Evolutionary conservation across 495 filamentous ascomycete species (phyloP), one percentile per base, ranked within the genome.

Genomic region (Hyaloscypha variabilis): DNA sequence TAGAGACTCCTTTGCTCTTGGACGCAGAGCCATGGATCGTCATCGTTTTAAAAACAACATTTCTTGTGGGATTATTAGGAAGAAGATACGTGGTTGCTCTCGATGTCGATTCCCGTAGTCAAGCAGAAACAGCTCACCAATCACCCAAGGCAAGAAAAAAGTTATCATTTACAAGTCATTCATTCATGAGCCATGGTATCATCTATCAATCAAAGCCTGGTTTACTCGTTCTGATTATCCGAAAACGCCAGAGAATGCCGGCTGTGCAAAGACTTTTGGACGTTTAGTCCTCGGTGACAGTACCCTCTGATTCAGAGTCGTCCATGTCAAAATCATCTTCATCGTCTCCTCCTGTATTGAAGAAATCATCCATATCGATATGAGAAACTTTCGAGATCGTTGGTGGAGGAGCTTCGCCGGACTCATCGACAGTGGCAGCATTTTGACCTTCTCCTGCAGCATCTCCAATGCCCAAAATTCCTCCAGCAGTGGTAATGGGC

Each of bases 321-420:
- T 46, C 39, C 39, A 46, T 46, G 8, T 46, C 39, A 17, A 46
- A 46, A 46, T 46, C 39, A 19, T 17, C 51, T 8, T 54, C 51
- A 24, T 26, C 51, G 11, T 59, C 56, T 42, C 42, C 56, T 8
- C 21, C 30, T 2, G 24, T 26, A 23, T 59, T 73, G 23, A 58
- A 63, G 39, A 68, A 63, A 30, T 69, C 59, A 3, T 69, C 69
- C 24, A 10, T 19, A 6, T 59, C 31, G 19, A 59, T 59, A 10
- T 46, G 39, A 19, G 8, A 11, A 17, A 17, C 17, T 17, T n/a
- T n/a, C n/a, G 17, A 17, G 39, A 17, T 46, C 6, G 13, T 17
- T 10, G 39, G 13, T 34, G 17, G 39, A 46, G 17, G 39, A 46
- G 39, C 39, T 19, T 19, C 39, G 10, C 14, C 17, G 8, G 6